Evolutionary conservation across 2,329 filamentous ascomycete genomes (phyloP), one percentile per base, ranked within the genome.

Genomic region (Aspergillus caelatus): DNA sequence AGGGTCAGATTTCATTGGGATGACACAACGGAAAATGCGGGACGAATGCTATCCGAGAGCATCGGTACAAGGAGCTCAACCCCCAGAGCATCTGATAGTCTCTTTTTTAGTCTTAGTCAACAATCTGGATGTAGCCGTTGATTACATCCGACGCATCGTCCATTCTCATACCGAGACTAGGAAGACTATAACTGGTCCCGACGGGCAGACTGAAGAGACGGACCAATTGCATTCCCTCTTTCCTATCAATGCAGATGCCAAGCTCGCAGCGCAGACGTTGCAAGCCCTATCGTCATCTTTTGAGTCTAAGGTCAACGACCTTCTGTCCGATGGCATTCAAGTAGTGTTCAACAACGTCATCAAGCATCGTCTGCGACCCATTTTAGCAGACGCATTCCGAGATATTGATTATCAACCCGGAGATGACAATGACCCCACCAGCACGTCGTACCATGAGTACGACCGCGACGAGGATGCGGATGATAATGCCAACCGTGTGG

Each of bases 1-100:
- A 4, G 89, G 91, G 34, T 88, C 89, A 4, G 95, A 99, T 77
- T 99, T 98, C 75, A 89, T 98, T 68, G 92, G 93, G 71, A 97
- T 99, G 93, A 89, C 97, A 45, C 94, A 98, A 77, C 90, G 94
- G 63, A 97, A 96, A 79, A 98, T 99, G 95, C 89, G 93, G 52
- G 93, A 98, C 75, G 95, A 99, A 77, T 91, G 90, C 65, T 98
- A 97, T 74, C 95, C 94, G 0, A 92, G 91, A 72, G 84, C 92
- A 2, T 81, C 88, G 0, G 86, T 94, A 1, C 89, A 93, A 76
- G 93, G 93, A 45, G 91, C 89, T 0, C 85, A 94, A 52, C 94
- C 94, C 0, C 92, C 94, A 0, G 95, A 99, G 76, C 89, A 93
- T 71, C 92, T 90, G 70, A 91, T 97, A 67, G 87, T 98, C 58